Conservation (phyloP, 176 grass and related monocot species). For the Rhipidocladum racemiflorum region DNA sequence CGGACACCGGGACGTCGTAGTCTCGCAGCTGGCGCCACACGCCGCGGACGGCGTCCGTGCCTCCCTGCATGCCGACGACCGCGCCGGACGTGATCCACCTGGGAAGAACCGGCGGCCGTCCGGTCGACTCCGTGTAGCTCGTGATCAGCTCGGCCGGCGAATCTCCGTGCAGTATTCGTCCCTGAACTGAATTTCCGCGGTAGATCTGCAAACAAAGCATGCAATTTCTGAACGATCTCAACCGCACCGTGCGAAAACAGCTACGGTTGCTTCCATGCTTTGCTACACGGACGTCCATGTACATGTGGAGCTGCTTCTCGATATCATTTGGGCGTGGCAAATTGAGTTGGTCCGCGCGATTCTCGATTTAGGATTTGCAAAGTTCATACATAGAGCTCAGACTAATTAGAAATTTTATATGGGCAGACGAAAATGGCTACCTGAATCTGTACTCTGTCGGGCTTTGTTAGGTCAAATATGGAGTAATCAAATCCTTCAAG, state of each 20-base stretch:
- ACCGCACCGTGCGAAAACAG: too few relatives aligned
- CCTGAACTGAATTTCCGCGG: slow-evolving; percentile 46
- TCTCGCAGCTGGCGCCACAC: slow-evolving; percentile 74
- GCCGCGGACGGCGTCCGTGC: slow-evolving; percentile 56
- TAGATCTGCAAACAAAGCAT: slow-evolving; percentile 39
- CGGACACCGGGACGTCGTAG: slow-evolving; percentile 67
- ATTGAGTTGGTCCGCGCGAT: not conserved
- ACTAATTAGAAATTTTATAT: not conserved
- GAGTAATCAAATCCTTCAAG: slow-evolving; percentile 89
- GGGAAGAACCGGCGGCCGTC: slow-evolving; percentile 75
- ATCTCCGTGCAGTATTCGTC: slow-evolving; percentile 61
- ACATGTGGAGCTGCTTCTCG: too few relatives aligned
- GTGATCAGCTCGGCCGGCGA: slow-evolving; percentile 67
- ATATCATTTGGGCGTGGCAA: not conserved
- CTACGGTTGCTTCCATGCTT: not conserved
- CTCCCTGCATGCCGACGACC: slow-evolving; percentile 87
- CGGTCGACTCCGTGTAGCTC: slow-evolving; percentile 65
- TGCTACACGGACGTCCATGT: too few relatives aligned
- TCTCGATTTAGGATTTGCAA: not conserved
- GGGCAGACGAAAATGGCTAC: slow-evolving; percentile 26
- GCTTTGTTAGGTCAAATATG: slow-evolving; percentile 84
- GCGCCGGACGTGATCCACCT: slow-evolving; percentile 83
- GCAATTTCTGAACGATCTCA: not conserved
- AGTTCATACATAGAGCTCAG: not conserved
- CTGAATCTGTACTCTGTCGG: slow-evolving; percentile 87